Evolutionary conservation across 768 basidiomycete species (phyloP).

Genomic region (Russula brevipes): DNA sequence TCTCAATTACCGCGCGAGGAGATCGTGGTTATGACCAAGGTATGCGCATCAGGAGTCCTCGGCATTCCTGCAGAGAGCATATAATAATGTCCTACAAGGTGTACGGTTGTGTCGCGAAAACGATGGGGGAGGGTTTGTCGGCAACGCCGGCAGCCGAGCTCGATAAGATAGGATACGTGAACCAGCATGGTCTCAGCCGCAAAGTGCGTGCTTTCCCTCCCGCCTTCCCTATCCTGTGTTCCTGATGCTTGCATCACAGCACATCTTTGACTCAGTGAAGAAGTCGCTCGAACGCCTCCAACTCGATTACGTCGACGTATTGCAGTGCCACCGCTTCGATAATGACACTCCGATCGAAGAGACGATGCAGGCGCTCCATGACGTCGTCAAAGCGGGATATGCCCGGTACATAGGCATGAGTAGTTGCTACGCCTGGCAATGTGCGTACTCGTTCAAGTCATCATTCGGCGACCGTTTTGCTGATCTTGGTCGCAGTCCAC

Average conservation of each 20-base stretch:
- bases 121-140: not conserved
- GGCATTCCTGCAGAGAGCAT: not conserved
- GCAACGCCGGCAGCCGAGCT: conserved; percentile 2
- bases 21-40: conserved; percentile 44
- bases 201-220: conserved; percentile 28
- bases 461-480: conserved; percentile 1
- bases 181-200: conserved; percentile 35
- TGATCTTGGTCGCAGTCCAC: conserved; percentile 15
- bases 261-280: conserved; percentile 68
- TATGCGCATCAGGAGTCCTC: conserved; percentile 2
- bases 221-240: not conserved
- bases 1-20: conserved; percentile 37
- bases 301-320: conserved; percentile 69
- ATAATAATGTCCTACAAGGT: not conserved
- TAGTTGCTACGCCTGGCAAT: conserved; percentile 32
- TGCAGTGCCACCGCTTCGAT: conserved; percentile 49
- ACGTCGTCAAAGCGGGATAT: conserved; percentile 37
- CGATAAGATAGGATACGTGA: conserved; percentile 34
- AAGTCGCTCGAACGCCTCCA: conserved; percentile 60
- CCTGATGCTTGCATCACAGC: conserved; percentile 34
- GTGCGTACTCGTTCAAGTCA: conserved; percentile 18
- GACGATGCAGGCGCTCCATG: conserved; percentile 37
- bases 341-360: conserved; percentile 32
- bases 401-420: conserved; percentile 35
- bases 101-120: conserved; percentile 1